These are phyloP conservation scores for Stachybotrys echinatus DNA, from an alignment of 2,329 filamentous ascomycete species.

Conservation along the genomic window DNA sequence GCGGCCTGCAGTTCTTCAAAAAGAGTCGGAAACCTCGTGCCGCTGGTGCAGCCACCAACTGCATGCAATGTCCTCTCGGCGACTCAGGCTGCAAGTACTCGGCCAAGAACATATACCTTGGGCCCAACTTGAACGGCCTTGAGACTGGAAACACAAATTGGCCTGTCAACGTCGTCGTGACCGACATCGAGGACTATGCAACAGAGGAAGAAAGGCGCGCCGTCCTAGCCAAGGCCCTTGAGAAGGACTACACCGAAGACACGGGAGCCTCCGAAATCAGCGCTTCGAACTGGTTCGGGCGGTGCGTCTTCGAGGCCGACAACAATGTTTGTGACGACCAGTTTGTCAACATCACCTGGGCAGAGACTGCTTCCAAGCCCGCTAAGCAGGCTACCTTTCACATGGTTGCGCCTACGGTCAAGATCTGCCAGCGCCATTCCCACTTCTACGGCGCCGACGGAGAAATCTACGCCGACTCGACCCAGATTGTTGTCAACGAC, in stretches of 20 bases:
- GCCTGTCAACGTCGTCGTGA: constrained; percentile 86
- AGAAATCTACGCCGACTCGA: constrained; percentile 81
- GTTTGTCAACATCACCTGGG: constrained; percentile 82
- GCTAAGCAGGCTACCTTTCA: constrained; percentile 87
- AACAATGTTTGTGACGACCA: constrained; percentile 96
- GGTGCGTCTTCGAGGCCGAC: constrained; percentile 91
- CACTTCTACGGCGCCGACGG: constrained; percentile 81
- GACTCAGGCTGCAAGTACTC: constrained; percentile 79
- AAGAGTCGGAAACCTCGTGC: constrained; percentile 67
- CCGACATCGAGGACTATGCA: constrained; percentile 80
- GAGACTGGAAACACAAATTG: constrained; percentile 64
- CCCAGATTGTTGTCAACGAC: constrained; percentile 68
- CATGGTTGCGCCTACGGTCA: constrained; percentile 87
- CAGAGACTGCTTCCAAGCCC: constrained; percentile 53
- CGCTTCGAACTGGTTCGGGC: constrained; percentile 71
- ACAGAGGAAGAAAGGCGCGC: constrained; percentile 31
- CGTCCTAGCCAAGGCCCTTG: constrained; percentile 36
- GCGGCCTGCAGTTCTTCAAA: constrained; percentile 73
- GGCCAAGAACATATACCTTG: constrained; percentile 75
- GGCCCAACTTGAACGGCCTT: constrained; percentile 55
- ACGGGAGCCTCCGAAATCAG: constrained; percentile 43
- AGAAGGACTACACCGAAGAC: constrained; percentile 47
- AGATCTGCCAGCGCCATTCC: constrained; percentile 80
- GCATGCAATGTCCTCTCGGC: constrained; percentile 63
- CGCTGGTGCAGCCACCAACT: constrained; percentile 80